These are phyloP conservation scores for Pichia inconspicua DNA, from an alignment of 1,139 yeast genomes.

Conservation along the genomic window DNA sequence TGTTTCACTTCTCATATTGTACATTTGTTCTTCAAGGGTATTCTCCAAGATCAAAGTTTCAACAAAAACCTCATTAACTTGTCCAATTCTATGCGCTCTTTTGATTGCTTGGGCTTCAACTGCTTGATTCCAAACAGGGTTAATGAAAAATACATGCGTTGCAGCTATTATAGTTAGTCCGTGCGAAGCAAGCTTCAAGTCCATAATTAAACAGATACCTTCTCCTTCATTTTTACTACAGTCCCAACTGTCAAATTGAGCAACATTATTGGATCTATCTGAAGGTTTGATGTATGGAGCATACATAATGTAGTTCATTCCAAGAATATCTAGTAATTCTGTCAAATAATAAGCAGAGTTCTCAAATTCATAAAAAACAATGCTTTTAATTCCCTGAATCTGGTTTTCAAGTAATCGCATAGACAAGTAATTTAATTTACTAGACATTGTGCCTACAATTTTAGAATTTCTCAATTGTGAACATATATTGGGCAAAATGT, in stretches of 20 bases:
- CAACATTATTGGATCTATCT: conserved; percentile 46
- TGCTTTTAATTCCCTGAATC: conserved; percentile 39
- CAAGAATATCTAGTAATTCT: conserved; percentile 54
- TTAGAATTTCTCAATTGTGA: conserved; percentile 30
- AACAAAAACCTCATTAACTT: conserved; percentile 47
- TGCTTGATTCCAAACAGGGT: conserved; percentile 64
- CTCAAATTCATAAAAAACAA: conserved; percentile 64
- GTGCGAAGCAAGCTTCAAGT: conserved; percentile 58
- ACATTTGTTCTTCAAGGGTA: conserved; percentile 63
- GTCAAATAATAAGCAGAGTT: conserved; percentile 63
- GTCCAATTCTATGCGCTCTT: conserved; percentile 70
- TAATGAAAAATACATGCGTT: conserved; percentile 57
- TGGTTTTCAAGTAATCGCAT: conserved; percentile 48
- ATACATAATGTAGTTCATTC: conserved; percentile 53
- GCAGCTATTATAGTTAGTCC: conserved; percentile 65
- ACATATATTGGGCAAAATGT: conserved; percentile 11
- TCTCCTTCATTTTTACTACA: conserved; percentile 26
- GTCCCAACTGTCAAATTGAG: conserved; percentile 40
- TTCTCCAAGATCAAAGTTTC: conserved; percentile 56
- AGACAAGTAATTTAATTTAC: conserved; percentile 53
- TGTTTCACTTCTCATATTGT: conserved; percentile 29
- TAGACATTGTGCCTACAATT: conserved; percentile 51
- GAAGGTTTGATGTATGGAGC: conserved; percentile 48
- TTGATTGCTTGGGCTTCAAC: conserved; percentile 68
- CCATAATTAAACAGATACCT: conserved; percentile 56